A percentile compares a stretch with the other conserved stretches of the same genome.
phyloP scores from a whole-genome alignment of 306 rosid species.

The Parietaria judaica region DNA sequence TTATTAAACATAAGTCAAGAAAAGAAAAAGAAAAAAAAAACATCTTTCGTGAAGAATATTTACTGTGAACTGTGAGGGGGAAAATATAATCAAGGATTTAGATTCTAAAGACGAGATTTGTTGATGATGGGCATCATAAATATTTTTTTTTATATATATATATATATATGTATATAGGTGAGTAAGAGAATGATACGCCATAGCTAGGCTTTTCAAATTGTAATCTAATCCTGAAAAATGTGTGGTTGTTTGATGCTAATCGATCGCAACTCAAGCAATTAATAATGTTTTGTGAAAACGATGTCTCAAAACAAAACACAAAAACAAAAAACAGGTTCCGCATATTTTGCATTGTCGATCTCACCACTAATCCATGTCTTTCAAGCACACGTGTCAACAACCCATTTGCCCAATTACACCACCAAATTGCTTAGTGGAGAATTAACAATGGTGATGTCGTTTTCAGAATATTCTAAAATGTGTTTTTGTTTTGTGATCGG shows the following conservation, averaged over 20 bases:
- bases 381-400: background rate
- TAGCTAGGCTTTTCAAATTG: too few relatives aligned
- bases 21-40: too few relatives aligned
- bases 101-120: conserved; percentile 13
- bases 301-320: background rate
- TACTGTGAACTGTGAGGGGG: background rate
- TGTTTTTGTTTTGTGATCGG: background rate
- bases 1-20: too few relatives aligned
- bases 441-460: background rate
- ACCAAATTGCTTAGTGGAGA: background rate
- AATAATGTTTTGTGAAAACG: background rate
- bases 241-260: too few relatives aligned
- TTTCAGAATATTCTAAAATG: background rate
- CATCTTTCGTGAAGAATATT: background rate
- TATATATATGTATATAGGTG: background rate
- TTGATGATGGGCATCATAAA: conserved; percentile 10
- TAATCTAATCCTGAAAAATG: too few relatives aligned
- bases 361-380: conserved; percentile 10
- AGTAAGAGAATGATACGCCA: background rate
- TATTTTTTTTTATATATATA: background rate
- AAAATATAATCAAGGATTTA: background rate
- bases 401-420: background rate
- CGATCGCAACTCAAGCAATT: background rate
- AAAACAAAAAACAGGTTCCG: conserved; percentile 1
- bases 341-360: conserved; percentile 5